phyloP scores from a whole-genome alignment of 2,329 filamentous ascomycete genomes.

The Diplocarpon mali region DNA sequence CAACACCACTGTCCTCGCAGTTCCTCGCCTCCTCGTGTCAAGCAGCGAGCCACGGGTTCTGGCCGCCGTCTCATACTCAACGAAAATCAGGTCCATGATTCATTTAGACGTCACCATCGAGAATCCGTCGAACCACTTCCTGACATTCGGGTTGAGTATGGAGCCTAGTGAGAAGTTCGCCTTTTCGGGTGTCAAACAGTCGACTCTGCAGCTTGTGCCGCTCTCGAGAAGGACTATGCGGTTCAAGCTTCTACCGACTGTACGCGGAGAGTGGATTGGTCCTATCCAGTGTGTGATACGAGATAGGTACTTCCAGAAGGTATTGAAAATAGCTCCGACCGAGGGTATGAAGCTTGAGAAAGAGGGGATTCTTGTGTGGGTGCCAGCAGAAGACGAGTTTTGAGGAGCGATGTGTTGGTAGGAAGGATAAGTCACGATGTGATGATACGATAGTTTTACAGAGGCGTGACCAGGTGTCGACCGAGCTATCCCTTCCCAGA shows the following conservation, averaged over 20 bases:
- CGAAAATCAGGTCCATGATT: constrained; percentile 24
- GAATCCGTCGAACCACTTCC: constrained; percentile 87
- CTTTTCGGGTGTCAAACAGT: constrained; percentile 79
- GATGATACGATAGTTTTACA: constrained; percentile 4
- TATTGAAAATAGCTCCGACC: constrained; percentile 68
- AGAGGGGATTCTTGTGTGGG: constrained; percentile 53
- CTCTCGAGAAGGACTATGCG: constrained; percentile 63
- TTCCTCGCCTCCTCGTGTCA: constrained; percentile 71
- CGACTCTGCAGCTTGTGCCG: constrained; percentile 70
- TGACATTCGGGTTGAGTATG: constrained; percentile 88
- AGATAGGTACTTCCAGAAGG: constrained; percentile 90
- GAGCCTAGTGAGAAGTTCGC: constrained; percentile 88
- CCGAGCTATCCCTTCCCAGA: background rate
- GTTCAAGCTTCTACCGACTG: constrained; percentile 63
- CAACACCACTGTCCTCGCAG: constrained; percentile 59
- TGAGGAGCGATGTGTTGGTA: background rate
- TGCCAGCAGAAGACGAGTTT: constrained; percentile 33
- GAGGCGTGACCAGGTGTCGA: background rate
- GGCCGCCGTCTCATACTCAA: constrained; percentile 40
- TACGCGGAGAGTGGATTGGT: constrained; percentile 55
- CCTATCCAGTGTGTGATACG: constrained; percentile 62
- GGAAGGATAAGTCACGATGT: background rate
- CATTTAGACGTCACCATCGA: constrained; percentile 64
- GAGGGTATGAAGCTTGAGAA: constrained; percentile 57
- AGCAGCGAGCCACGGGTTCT: constrained; percentile 76